A percentile compares a stretch with the other conserved stretches of the same genome.
Evolutionary conservation across 768 basidiomycete genomes (phyloP).

Genomic region (Tremella fuciformis): DNA sequence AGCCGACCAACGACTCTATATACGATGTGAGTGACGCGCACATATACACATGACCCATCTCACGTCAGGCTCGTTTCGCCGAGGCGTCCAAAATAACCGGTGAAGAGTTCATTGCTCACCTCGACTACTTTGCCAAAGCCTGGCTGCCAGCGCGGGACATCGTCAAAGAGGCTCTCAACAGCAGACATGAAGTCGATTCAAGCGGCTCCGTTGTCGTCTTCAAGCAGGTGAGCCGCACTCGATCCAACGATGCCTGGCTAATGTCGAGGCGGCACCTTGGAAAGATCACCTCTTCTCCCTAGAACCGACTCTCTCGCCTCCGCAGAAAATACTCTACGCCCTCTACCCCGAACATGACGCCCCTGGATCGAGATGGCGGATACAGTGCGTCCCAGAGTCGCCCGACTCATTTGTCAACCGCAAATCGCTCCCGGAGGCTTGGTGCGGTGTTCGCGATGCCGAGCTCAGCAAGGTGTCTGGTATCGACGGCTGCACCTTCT

Average conservation of each 20-base stretch:
- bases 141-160: slow-evolving; percentile 91
- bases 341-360: slow-evolving; percentile 80
- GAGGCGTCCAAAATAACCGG: slow-evolving; percentile 80
- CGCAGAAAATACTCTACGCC: slow-evolving; percentile 70
- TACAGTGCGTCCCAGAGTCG: slow-evolving; percentile 83
- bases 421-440: slow-evolving; percentile 85
- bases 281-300: slow-evolving; percentile 89
- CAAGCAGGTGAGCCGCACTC: slow-evolving; percentile 59
- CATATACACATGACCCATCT: background rate
- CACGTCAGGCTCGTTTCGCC: slow-evolving; percentile 64
- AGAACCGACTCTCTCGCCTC: slow-evolving; percentile 60
- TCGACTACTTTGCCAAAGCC: slow-evolving; percentile 78
- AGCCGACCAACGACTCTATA: slow-evolving; percentile 62
- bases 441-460: slow-evolving; percentile 89
- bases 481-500: slow-evolving; percentile 80
- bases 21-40: slow-evolving; percentile 64
- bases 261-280: slow-evolving; percentile 48
- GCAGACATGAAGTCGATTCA: slow-evolving; percentile 63
- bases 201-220: slow-evolving; percentile 77
- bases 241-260: background rate
- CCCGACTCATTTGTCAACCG: slow-evolving; percentile 84
- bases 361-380: slow-evolving; percentile 66
- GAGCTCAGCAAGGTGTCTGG: slow-evolving; percentile 69
- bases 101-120: slow-evolving; percentile 71
- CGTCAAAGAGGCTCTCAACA: slow-evolving; percentile 62